phyloP scores from a whole-genome alignment of 2,329 filamentous ascomycete genomes.

The Aspergillus tamarii region DNA sequence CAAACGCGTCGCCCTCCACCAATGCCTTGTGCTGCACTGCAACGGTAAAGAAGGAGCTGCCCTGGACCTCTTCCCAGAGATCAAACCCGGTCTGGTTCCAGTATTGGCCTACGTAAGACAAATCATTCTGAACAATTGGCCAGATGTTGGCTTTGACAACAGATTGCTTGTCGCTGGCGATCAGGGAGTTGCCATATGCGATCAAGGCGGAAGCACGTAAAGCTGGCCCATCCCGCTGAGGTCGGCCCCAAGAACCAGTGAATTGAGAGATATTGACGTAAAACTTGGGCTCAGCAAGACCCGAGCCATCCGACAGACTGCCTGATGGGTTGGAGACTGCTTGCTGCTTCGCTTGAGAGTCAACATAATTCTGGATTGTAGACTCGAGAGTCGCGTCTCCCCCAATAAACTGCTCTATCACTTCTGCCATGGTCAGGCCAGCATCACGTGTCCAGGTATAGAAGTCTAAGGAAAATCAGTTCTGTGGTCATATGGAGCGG shows the following conservation, averaged over 20 bases:
- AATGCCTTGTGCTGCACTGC: slow-evolving; percentile 67
- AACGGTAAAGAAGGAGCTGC: slow-evolving; percentile 76
- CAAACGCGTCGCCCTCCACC: slow-evolving; percentile 63
- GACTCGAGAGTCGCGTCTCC: slow-evolving; percentile 62
- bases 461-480: slow-evolving; percentile 57
- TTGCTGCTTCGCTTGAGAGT: slow-evolving; percentile 66
- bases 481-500: not conserved
- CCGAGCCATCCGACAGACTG: slow-evolving; percentile 46
- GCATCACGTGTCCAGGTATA: slow-evolving; percentile 78
- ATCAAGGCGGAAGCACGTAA: slow-evolving; percentile 73
- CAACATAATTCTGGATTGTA: slow-evolving; percentile 68
- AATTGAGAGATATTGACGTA: slow-evolving; percentile 65
- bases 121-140: slow-evolving; percentile 74
- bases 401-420: slow-evolving; percentile 67
- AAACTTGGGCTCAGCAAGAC: slow-evolving; percentile 73
- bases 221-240: slow-evolving; percentile 76
- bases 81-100: slow-evolving; percentile 65
- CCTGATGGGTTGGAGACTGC: slow-evolving; percentile 70
- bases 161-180: slow-evolving; percentile 58
- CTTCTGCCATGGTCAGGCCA: slow-evolving; percentile 67
- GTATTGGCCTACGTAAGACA: slow-evolving; percentile 62
- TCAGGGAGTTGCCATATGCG: slow-evolving; percentile 72
- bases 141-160: slow-evolving; percentile 62
- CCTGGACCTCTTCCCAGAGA: slow-evolving; percentile 78
- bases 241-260: slow-evolving; percentile 69